A percentile compares a stretch with the other conserved stretches of the same genome.
These are phyloP conservation scores for Jatropha podagrica DNA, from an alignment of 441 rosid species.

Conservation along the genomic window DNA sequence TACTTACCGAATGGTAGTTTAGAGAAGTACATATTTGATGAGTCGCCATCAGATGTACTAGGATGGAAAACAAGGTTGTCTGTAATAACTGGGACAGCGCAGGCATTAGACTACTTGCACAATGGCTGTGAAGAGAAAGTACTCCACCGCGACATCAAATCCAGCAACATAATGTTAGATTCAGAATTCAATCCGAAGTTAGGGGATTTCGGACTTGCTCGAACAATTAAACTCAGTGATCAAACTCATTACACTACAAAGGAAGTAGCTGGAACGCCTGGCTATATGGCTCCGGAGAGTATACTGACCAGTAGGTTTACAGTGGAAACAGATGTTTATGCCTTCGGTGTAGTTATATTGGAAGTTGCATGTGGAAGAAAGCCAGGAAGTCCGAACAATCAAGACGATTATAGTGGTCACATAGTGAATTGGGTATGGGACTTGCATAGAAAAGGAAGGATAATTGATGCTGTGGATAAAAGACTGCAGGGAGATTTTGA, in stretches of 20 bases:
- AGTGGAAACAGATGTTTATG: conserved; percentile 65
- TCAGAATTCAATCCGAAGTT: conserved; percentile 53
- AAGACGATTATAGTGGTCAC: conserved; percentile 42
- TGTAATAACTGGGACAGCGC: conserved; percentile 50
- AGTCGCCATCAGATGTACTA: conserved; percentile 22
- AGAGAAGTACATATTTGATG: conserved; percentile 43
- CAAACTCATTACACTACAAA: conserved; percentile 72
- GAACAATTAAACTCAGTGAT: conserved; percentile 54
- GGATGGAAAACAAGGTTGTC: conserved; percentile 50
- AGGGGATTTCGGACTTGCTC: conserved; percentile 78
- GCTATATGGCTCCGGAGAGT: conserved; percentile 83
- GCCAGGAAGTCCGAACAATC: conserved; percentile 34
- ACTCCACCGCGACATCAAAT: conserved; percentile 76
- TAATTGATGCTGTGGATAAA: conserved; percentile 53
- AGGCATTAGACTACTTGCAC: conserved; percentile 73
- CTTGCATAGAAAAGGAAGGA: conserved; percentile 38
- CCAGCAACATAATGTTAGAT: conserved; percentile 78
- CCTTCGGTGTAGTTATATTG: conserved; percentile 67
- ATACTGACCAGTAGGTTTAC: conserved; percentile 65
- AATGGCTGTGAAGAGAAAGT: conserved; percentile 66
- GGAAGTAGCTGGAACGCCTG: conserved; percentile 69
- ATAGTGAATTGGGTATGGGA: conserved; percentile 77
- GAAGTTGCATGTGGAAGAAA: conserved; percentile 70
- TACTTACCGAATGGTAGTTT: conserved; percentile 66
- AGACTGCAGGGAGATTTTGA: conserved; percentile 41